These are phyloP conservation scores for carrot (Daucus carota) DNA, from an alignment of 129 eudicot species.

Conservation along the genomic window DNA sequence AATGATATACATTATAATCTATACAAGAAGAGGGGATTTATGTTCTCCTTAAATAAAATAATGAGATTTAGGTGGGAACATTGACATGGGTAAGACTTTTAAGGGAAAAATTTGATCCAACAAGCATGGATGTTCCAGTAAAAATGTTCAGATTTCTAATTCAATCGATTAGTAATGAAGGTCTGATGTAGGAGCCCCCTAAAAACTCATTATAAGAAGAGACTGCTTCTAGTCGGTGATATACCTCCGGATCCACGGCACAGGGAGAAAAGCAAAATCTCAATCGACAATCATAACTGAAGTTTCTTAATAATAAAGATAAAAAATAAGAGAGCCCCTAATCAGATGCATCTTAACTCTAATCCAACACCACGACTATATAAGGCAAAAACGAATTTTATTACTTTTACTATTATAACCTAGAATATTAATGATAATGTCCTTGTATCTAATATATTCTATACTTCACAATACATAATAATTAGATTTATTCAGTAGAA, in stretches of 20 bases:
- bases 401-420: not conserved
- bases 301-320: too few species aligned
- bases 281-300: too few species aligned
- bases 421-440: not conserved
- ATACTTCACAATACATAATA: not conserved
- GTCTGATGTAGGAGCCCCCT: not conserved
- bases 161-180: not conserved
- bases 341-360: too few species aligned
- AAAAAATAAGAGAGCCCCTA: too few species aligned
- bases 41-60: slow-evolving; percentile 47
- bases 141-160: slow-evolving; percentile 26
- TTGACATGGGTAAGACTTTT: slow-evolving; percentile 25
- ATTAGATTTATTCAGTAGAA: too few species aligned
- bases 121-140: slow-evolving; percentile 25
- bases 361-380: not conserved
- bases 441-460: too few species aligned
- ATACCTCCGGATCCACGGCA: not conserved
- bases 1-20: slow-evolving; percentile 51
- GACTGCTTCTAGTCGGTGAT: not conserved
- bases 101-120: slow-evolving; percentile 28
- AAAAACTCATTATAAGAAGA: not conserved
- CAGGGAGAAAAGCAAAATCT: too few species aligned
- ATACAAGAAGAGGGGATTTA: slow-evolving; percentile 57
- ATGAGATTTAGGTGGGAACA: slow-evolving; percentile 39
- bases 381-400: too few species aligned